Evolutionary conservation across 805 yeast species (phyloP).

Genomic region (Saccharomycopsis sp.): DNA sequence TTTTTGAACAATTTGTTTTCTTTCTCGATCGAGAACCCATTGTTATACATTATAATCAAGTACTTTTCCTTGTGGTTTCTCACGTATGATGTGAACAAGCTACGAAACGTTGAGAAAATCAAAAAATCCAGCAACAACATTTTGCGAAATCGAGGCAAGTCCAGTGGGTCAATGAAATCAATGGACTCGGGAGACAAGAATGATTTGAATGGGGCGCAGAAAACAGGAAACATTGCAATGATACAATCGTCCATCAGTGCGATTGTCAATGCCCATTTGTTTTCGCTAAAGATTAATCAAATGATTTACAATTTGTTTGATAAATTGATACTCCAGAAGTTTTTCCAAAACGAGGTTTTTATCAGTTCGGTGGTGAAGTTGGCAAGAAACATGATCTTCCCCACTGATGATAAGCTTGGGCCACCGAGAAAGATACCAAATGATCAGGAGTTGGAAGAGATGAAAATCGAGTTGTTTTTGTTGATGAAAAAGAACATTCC

Average conservation of each 20-base stretch:
- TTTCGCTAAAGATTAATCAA: slow-evolving; percentile 20
- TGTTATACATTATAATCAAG: slow-evolving; percentile 26
- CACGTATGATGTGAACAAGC: slow-evolving; percentile 17
- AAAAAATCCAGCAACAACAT: neutral
- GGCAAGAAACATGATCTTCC: slow-evolving; percentile 35
- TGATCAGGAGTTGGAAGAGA: slow-evolving; percentile 30
- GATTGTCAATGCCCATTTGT: slow-evolving; percentile 16
- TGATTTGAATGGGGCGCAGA: neutral
- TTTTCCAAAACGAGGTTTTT: slow-evolving; percentile 21
- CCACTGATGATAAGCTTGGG: slow-evolving; percentile 42
- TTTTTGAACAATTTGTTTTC: slow-evolving; percentile 25
- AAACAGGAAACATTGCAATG: neutral
- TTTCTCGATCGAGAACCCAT: slow-evolving; percentile 27
- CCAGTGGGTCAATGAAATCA: neutral
- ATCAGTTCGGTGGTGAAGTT: slow-evolving; percentile 24
- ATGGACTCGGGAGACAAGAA: neutral
- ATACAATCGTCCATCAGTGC: slow-evolving; percentile 12
- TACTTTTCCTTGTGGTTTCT: slow-evolving; percentile 21
- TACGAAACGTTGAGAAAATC: slow-evolving; percentile 6
- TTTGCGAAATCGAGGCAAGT: slow-evolving; percentile 1
- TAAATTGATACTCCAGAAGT: slow-evolving; percentile 19
- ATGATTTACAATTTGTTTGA: slow-evolving; percentile 23
- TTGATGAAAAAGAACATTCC: slow-evolving; percentile 23
- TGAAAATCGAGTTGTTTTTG: slow-evolving; percentile 23
- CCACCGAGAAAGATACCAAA: slow-evolving; percentile 37